Evolutionary conservation across 768 basidiomycete species (phyloP).

Genomic region (Mycena latifolia): DNA sequence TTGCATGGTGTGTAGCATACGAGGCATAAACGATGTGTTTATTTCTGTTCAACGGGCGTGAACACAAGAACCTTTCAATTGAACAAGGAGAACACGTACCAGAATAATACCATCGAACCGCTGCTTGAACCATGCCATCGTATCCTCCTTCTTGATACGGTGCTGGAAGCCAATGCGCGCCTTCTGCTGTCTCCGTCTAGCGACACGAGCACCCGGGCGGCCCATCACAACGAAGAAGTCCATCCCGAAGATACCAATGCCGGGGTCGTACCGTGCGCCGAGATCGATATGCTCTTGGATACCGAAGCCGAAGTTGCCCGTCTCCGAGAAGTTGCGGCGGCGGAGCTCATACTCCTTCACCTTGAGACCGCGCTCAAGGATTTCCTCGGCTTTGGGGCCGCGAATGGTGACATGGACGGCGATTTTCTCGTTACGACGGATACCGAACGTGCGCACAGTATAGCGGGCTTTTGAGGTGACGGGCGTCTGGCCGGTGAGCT

Average conservation of each 20-base stretch:
- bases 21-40: constrained; percentile 22
- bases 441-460: constrained; percentile 99
- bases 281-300: constrained; percentile 99
- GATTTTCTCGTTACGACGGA: constrained; percentile 99
- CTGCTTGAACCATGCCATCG: constrained; percentile 99
- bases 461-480: constrained; percentile 99
- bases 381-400: constrained; percentile 99
- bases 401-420: constrained; percentile 99
- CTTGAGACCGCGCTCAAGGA: constrained; percentile 98
- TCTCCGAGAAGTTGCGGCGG: constrained; percentile 97
- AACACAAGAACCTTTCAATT: neutral
- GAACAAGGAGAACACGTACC: constrained; percentile 59
- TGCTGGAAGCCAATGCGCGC: constrained; percentile 89
- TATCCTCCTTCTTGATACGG: constrained; percentile 95
- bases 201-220: constrained; percentile 92
- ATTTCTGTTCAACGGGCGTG: constrained; percentile 30
- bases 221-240: constrained; percentile 99
- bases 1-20: constrained; percentile 36
- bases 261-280: constrained; percentile 97
- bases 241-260: constrained; percentile 99
- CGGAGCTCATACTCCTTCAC: constrained; percentile 99
- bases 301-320: constrained; percentile 99
- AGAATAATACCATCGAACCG: constrained; percentile 98
- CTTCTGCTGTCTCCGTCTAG: constrained; percentile 91
- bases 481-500: constrained; percentile 98